Percentiles rank a stretch among this genome's conserved stretches.
Conservation (phyloP, 192 early-diverging fungal genomes). For the Backusella liffmaniae region DNA sequence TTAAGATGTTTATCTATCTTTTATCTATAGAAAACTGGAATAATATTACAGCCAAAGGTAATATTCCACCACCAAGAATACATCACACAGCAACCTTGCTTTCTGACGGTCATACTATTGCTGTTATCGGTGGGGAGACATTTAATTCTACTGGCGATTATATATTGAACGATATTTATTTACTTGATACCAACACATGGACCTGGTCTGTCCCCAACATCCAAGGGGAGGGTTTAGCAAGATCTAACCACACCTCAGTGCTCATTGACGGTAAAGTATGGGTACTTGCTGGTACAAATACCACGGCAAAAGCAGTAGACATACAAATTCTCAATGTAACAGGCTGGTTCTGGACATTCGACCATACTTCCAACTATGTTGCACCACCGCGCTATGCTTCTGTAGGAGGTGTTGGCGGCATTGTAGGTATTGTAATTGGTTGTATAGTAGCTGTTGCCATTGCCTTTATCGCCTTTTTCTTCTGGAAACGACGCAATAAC, state of each 20-base stretch:
- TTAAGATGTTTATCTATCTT: not conserved
- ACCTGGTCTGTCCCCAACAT: not conserved
- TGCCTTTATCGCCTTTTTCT: not conserved
- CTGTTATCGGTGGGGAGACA: constrained; percentile 11
- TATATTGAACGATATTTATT: constrained; percentile 7
- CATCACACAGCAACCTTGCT: constrained; percentile 15
- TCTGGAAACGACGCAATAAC: not conserved
- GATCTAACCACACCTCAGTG: constrained; percentile 17
- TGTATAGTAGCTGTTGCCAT: not conserved
- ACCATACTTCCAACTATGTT: not conserved
- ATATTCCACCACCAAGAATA: constrained; percentile 7
- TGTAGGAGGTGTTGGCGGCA: constrained; percentile 9
- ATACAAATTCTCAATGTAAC: constrained; percentile 17
- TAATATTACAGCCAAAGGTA: constrained; percentile 8
- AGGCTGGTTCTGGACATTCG: not conserved
- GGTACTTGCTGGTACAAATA: constrained; percentile 17
- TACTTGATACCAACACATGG: constrained; percentile 18
- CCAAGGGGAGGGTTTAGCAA: not conserved
- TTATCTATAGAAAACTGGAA: constrained; percentile 11
- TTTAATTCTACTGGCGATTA: not conserved
- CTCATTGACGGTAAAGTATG: not conserved
- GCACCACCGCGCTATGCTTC: not conserved
- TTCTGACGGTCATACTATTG: constrained; percentile 13
- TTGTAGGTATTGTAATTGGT: constrained; percentile 5
- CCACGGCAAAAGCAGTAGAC: constrained; percentile 9